Base-by-base conservation (phyloP, 108 stramenopile species). In the Skeletonema costatum region DNA sequence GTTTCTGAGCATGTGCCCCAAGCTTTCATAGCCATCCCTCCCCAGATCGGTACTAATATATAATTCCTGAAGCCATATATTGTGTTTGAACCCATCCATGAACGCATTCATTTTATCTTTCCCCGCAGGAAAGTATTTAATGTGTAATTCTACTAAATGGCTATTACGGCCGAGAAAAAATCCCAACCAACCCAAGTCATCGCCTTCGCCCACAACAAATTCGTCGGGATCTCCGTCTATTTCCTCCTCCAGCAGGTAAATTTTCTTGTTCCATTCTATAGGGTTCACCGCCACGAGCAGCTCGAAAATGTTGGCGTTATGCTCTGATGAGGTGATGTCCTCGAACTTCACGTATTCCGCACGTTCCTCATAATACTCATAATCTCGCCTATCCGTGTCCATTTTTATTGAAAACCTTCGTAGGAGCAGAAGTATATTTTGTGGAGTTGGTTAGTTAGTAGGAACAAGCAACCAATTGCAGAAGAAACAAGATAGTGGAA, bases 161-260 rank as follows among this genome's bases (percentile, higher is more conserved):
- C 16, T 16, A 62, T 3, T 68, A 16, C 51, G 56, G 5, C 67
- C 67, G 41, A 68, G 14, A 0, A 58, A 68, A n/a, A 4, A 68
- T 56, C 67, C 67, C 50, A 68, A 42, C 67, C 67, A 68, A 6
- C 67, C 67, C 51, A 51, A 13, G 19, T 51, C 50, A 19, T 51
- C 50, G 0, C 17, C 50, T 2, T 51, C 50, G 50, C 17, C 50
- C 17, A 51, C 38, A 12, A 41, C 10, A 10, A 41, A 41, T 10
- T 41, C 39, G 12, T 41, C 39, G 0, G 39, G 39, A 41, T 41
- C 39, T 11, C 39, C 39, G 39, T 41, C 39, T 9, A 41, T 41
- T 41, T 41, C 39, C 39, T 51, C 17, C 1, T 51, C 5, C 19
- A 51, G 12, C 3, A 51, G 19, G 17, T 6, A 51, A 5, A 19